Evolutionary conservation across 2,329 filamentous ascomycete species (phyloP).

Genomic region (Byssochlamys sp.): DNA sequence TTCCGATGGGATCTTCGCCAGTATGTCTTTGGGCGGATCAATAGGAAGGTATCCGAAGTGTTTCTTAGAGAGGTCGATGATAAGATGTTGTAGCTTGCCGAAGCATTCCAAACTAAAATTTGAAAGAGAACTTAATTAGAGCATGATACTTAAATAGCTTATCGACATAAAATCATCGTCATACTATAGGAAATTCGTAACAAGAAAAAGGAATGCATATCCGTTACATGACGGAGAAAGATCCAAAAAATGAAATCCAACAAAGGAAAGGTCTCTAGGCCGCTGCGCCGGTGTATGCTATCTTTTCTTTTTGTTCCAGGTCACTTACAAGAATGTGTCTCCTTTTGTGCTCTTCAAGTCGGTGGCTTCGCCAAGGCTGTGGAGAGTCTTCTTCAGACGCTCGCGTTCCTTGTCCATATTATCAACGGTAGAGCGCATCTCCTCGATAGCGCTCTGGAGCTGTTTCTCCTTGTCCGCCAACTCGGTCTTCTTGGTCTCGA

Average conservation of each 20-base stretch:
- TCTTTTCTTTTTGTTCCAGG: conserved; percentile 13
- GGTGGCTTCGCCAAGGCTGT: conserved; percentile 43
- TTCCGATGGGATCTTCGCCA: conserved; percentile 43
- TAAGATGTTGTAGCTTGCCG: conserved; percentile 42
- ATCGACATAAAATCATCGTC: conserved; percentile 16
- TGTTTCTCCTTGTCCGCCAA: conserved; percentile 31
- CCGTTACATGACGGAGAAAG: background rate
- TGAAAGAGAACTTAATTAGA: conserved; percentile 29
- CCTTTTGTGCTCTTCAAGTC: conserved; percentile 41
- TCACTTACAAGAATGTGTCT: conserved; percentile 43
- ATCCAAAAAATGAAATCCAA: conserved; percentile 1
- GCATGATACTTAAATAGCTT: conserved; percentile 27
- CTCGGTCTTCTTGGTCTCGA: conserved; percentile 12
- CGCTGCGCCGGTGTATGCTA: background rate
- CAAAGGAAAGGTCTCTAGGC: background rate
- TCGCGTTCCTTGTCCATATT: conserved; percentile 43
- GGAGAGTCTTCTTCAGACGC: conserved; percentile 41
- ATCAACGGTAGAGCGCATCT: conserved; percentile 40
- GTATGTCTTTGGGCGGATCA: conserved; percentile 41
- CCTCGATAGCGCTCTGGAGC: conserved; percentile 33
- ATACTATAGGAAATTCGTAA: conserved; percentile 12
- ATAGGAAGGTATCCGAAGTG: conserved; percentile 45
- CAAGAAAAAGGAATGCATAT: background rate
- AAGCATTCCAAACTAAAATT: conserved; percentile 44
- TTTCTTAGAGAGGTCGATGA: conserved; percentile 43